Base-by-base conservation (phyloP, 2,329 filamentous ascomycete species). In the Chaetoscypha palmicola region DNA sequence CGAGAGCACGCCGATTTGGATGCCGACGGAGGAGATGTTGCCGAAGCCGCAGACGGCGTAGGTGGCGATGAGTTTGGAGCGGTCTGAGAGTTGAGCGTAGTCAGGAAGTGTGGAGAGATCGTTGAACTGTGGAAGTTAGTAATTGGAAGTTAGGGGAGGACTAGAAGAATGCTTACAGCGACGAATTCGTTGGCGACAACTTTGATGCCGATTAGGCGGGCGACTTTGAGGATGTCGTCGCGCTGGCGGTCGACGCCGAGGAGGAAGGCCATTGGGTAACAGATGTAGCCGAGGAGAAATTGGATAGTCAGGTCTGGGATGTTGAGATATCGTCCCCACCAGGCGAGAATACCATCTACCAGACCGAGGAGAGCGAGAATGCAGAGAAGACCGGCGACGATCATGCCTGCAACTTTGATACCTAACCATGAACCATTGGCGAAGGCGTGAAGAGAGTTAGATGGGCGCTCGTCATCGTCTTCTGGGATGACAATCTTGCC, bases 1-100 rank as follows among this genome's bases (percentile, higher is more conserved):
- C 3, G 83, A 78, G 41, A 94, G 73, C 46, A 94, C 86, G 69
- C 88, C 88, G 49, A 94, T 92, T 66, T 94, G 88, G 44, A 88
- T 91, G 62, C 88, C 88, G 37, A 94, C 75, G 22, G 86, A 91
- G 42, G 85, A 84, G 55, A 94, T 83, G 69, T 94, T 94, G 50
- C 86, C 89, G 62, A 88, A 88, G 20, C 79, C 79, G 65, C 87
- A 94, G 52, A 90, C 76, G 16, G 86, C 85, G 61, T 94, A 94
- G 39, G 86, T 94, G 35, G 83, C 86, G 59, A 94, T 94, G 53
- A 94, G 74, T 35, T 74, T 73, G 19, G 86, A 87, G 41, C 88
- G 86, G 12, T 76, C 68, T 22, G 77, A 79, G 49, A 94, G 72
- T 21, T 61, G 52, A 42, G 66, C 65, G 62, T 84, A 89, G 0